Evolutionary conservation across 768 basidiomycete genomes (phyloP).

Genomic region (Suillus bovinus): DNA sequence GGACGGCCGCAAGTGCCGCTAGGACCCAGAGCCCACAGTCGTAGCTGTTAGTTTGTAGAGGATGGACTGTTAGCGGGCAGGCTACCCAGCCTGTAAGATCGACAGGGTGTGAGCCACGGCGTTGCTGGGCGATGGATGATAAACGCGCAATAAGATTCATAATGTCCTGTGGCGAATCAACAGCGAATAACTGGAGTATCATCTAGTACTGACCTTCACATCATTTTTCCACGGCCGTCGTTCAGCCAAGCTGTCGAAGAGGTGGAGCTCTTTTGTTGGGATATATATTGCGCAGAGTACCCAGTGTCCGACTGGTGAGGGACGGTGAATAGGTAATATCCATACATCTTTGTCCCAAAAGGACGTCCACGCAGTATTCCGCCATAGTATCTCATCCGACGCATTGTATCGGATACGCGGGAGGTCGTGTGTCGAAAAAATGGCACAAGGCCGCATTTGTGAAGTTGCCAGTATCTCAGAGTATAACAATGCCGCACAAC

Average conservation of each 20-base stretch:
- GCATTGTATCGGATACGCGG: slow-evolving; percentile 4
- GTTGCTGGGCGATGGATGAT: neutral
- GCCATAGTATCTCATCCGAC: slow-evolving; percentile 24
- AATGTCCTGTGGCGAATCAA: no score
- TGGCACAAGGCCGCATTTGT: neutral
- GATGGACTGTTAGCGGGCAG: neutral
- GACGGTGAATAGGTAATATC: slow-evolving; percentile 38
- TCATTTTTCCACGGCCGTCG: neutral
- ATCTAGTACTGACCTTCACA: no score
- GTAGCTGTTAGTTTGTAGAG: slow-evolving; percentile 17
- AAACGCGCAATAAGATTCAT: no score
- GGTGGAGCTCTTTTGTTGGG: slow-evolving; percentile 8
- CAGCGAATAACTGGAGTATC: no score
- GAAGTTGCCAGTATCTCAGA: no score
- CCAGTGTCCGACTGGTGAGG: slow-evolving; percentile 28
- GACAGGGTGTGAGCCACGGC: neutral
- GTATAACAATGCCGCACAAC: slow-evolving; percentile 8
- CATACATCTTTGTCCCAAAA: slow-evolving; percentile 34
- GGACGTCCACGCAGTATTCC: neutral
- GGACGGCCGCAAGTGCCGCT: slow-evolving; percentile 18
- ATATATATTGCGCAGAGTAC: slow-evolving; percentile 26
- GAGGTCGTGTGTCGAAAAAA: slow-evolving; percentile 10
- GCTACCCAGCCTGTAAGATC: slow-evolving; percentile 2
- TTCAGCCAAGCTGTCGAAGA: slow-evolving; percentile 9
- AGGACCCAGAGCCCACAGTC: slow-evolving; percentile 29